These are phyloP conservation scores for Micractinium conductrix DNA, from an alignment of 139 green algal species.

Conservation along the genomic window DNA sequence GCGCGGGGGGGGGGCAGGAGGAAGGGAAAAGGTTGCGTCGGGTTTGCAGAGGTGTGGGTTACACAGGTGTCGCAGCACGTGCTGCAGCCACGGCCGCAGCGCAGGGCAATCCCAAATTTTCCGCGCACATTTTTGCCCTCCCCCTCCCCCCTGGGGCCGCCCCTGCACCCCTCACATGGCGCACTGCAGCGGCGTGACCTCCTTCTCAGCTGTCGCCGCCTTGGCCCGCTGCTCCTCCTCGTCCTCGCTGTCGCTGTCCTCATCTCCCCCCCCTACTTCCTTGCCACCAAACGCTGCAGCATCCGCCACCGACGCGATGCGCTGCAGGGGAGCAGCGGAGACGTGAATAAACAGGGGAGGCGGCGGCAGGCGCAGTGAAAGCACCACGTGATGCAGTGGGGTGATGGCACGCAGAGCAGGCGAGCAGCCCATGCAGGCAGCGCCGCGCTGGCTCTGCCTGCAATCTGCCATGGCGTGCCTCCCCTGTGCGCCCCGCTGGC, in stretches of 20 bases:
- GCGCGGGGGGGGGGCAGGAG: not conserved
- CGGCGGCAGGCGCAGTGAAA: no score
- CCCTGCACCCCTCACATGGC: conserved; percentile 29
- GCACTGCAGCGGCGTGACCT: conserved; percentile 27
- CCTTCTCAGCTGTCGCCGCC: not conserved
- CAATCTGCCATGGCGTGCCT: no score
- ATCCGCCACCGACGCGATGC: conserved; percentile 16
- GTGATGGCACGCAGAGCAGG: no score
- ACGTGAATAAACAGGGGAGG: not conserved
- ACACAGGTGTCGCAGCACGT: not conserved
- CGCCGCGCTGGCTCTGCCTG: no score
- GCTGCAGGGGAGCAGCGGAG: not conserved
- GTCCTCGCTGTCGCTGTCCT: conserved; percentile 33
- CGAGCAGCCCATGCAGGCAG: no score
- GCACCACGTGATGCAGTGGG: no score
- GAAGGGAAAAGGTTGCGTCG: not conserved
- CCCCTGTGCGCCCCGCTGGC: no score
- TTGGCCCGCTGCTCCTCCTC: conserved; percentile 19
- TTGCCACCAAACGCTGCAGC: not conserved
- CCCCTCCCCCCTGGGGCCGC: not conserved
- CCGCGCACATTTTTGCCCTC: not conserved
- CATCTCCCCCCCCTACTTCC: not conserved
- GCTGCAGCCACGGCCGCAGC: not conserved
- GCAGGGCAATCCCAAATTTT: not conserved
- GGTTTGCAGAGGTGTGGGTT: not conserved